A percentile compares a stretch with the other conserved stretches of the same genome.
phyloP scores from a whole-genome alignment of 106 monocot genomes.

The Amphibolis antarctica region DNA sequence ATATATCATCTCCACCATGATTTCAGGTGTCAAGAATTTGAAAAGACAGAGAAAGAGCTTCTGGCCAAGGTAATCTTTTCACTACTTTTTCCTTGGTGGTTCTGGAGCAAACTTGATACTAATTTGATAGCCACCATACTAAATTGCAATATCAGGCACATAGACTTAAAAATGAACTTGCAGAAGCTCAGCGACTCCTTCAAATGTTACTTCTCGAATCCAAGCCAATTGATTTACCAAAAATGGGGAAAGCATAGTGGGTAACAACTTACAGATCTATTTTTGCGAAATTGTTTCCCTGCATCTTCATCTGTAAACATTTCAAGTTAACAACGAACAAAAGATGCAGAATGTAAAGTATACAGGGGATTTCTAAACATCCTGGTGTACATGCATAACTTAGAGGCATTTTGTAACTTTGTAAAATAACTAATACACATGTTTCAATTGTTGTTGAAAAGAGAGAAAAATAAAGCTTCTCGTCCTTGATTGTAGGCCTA shows the following conservation, averaged over 20 bases:
- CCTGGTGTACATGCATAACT: too few relatives aligned
- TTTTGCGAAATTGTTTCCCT: not conserved
- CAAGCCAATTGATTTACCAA: not conserved
- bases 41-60: conserved; percentile 2
- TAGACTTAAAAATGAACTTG: conserved; percentile 1
- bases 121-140: not conserved
- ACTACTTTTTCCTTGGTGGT: not conserved
- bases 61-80: conserved; percentile 1
- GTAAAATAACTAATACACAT: too few relatives aligned
- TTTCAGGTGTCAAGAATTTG: not conserved
- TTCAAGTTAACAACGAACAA: too few relatives aligned
- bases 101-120: not conserved
- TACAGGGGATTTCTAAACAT: too few relatives aligned
- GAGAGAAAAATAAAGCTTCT: too few relatives aligned
- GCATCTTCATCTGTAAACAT: too few relatives aligned
- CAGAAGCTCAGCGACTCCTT: not conserved
- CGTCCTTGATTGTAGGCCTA: too few relatives aligned
- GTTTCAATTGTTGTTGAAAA: too few relatives aligned
- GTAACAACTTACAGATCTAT: not conserved
- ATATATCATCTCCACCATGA: not conserved
- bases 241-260: not conserved
- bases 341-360: too few relatives aligned
- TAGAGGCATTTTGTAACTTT: too few relatives aligned
- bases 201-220: not conserved
- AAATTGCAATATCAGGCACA: not conserved